phyloP scores from a whole-genome alignment of 345 rosid species.

The Laguncularia racemosa region DNA sequence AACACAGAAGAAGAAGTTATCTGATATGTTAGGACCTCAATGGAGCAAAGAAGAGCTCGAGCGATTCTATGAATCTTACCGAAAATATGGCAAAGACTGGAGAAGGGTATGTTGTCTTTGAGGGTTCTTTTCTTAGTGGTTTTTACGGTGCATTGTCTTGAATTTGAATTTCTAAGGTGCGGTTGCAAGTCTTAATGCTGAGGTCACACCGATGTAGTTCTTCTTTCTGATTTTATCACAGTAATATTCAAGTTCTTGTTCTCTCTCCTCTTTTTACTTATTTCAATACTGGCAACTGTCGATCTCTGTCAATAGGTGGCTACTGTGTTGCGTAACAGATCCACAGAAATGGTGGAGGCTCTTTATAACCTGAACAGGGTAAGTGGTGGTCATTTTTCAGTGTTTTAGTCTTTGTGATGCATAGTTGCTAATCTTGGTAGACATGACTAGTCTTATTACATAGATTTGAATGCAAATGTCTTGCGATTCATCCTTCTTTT shows the following conservation, averaged over 20 bases:
- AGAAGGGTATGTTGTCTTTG: constrained; percentile 43
- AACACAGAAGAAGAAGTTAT: constrained; percentile 57
- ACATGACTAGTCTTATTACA: neutral
- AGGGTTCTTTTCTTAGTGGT: neutral
- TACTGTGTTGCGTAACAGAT: constrained; percentile 51
- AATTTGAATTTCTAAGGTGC: neutral
- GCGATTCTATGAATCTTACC: constrained; percentile 79
- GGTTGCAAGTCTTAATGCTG: constrained; percentile 1
- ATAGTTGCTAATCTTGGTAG: neutral
- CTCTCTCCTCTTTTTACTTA: neutral
- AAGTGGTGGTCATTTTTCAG: constrained; percentile 2
- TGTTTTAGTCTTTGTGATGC: neutral
- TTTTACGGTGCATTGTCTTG: neutral
- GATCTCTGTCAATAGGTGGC: constrained; percentile 46
- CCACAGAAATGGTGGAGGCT: constrained; percentile 87
- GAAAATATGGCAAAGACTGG: constrained; percentile 87
- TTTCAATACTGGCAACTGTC: constrained; percentile 3
- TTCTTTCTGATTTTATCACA: neutral
- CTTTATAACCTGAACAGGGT: constrained; percentile 85
- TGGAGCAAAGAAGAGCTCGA: constrained; percentile 87
- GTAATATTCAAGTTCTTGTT: neutral
- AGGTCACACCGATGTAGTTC: neutral
- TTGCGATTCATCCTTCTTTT: too few species aligned
- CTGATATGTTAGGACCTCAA: constrained; percentile 85
- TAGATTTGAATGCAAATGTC: too few species aligned